Evolutionary conservation across 305 asterid genomes (phyloP), one percentile per base, ranked within the genome.

Genomic region (Galium porrigens): DNA sequence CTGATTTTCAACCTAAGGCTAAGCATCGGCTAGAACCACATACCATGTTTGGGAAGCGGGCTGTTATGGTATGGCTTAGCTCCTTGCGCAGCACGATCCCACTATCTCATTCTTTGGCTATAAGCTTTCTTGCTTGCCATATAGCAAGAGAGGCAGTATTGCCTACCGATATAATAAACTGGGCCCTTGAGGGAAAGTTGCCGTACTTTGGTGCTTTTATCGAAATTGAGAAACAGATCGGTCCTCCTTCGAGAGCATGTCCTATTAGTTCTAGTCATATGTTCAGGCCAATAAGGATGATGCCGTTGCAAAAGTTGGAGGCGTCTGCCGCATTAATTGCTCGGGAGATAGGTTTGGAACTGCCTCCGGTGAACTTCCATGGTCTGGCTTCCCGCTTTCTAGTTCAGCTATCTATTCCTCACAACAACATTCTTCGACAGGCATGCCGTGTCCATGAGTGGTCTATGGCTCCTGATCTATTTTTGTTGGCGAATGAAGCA

Each of bases 181-280:
- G 96, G 92, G 65, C 80, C 30, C 74, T 81, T 52, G 96, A 88
- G 74, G 97, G 95, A 64, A 83, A 88, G 76, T 79, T 91, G 67
- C 95, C 97, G 42, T 91, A 86, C 77, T 79, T 91, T 72, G 70
- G 90, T 49, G 92, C 89, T 70, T 84, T 75, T 75, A 55, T 60
- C 67, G 85, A 81, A 56, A 86, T 86, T 39, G 87, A 82, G 64
- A 80, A 85, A 81, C 85, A 72, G 71, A 78, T 88, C 66, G 92
- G 94, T 64, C 60, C 81, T 61, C 68, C 64, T 61, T 58, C 91
- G 8, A 65, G 69, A 65, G 85, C 94, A 34, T 88, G 87, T 58
- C 88, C 94, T 6, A 67, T 90, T 60, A 75, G 66, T 65, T 72
- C 72, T n/a, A 73, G 83, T 65, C 80, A 61, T 46, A 86, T 90